Evolutionary conservation across 306 rosid genomes (phyloP).

Genomic region (Lathyrus aphaca): DNA sequence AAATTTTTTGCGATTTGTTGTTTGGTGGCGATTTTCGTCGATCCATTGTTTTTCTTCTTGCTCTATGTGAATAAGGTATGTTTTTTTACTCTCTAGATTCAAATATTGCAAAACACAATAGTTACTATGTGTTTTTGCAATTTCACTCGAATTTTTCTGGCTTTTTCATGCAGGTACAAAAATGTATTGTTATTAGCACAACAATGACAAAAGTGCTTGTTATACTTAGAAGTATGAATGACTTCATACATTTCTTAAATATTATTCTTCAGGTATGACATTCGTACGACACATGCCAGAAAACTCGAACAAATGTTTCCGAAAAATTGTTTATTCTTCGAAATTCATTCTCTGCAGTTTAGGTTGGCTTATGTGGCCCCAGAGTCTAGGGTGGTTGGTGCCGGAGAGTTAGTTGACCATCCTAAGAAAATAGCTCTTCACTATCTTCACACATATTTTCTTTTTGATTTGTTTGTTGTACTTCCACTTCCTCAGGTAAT

Average conservation of each 20-base stretch:
- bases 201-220: slow-evolving; percentile 56
- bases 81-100: slow-evolving; percentile 7
- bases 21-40: slow-evolving; percentile 72
- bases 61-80: slow-evolving; percentile 57
- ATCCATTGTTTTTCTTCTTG: slow-evolving; percentile 82
- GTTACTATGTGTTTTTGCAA: not conserved
- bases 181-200: slow-evolving; percentile 59
- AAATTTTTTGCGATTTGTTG: slow-evolving; percentile 71
- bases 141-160: slow-evolving; percentile 1
- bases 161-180: slow-evolving; percentile 48
- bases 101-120: not conserved
- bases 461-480: slow-evolving; percentile 65
- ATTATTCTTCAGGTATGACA: slow-evolving; percentile 73
- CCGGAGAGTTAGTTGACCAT: slow-evolving; percentile 84
- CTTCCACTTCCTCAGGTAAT: slow-evolving; percentile 91
- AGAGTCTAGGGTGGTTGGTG: slow-evolving; percentile 83
- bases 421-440: slow-evolving; percentile 74
- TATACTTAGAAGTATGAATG: slow-evolving; percentile 69
- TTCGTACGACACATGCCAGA: no score
- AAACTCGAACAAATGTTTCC: no score
- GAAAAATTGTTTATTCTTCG: slow-evolving; percentile 3
- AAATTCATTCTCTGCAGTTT: slow-evolving; percentile 58
- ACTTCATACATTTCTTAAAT: slow-evolving; percentile 63
- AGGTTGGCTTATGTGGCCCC: slow-evolving; percentile 94
- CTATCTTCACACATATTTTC: slow-evolving; percentile 60